Percentiles rank a stretch among this genome's conserved stretches.
Evolutionary conservation across 2,329 filamentous ascomycete genomes (phyloP).

Genomic region (Neopestalotiopsis clavispora): DNA sequence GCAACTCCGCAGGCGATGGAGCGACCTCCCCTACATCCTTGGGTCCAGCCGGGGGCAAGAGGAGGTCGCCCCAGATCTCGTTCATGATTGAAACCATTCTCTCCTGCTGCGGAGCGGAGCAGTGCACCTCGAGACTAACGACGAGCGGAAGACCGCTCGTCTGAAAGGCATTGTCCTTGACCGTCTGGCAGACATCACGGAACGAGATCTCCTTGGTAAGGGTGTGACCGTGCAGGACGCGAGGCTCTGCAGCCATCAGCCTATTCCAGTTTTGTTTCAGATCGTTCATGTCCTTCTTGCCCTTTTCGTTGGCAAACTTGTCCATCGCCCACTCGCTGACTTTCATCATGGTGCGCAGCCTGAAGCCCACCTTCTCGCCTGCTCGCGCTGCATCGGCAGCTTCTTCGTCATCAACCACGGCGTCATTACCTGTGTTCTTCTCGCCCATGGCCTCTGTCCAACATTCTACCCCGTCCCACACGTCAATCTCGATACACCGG

Average conservation of each 20-base stretch:
- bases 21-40: slow-evolving; percentile 56
- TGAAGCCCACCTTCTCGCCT: slow-evolving; percentile 66
- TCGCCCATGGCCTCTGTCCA: slow-evolving; percentile 69
- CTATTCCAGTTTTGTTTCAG: slow-evolving; percentile 14
- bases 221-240: slow-evolving; percentile 87
- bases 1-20: slow-evolving; percentile 72
- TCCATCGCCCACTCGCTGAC: slow-evolving; percentile 48
- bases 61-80: slow-evolving; percentile 76
- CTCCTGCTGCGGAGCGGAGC: slow-evolving; percentile 77
- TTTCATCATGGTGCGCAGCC: slow-evolving; percentile 67
- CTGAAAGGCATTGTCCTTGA: slow-evolving; percentile 78
- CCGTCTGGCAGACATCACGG: slow-evolving; percentile 80
- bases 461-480: slow-evolving; percentile 87
- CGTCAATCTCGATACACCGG: slow-evolving; percentile 91
- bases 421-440: slow-evolving; percentile 56
- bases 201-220: slow-evolving; percentile 89
- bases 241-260: slow-evolving; percentile 63
- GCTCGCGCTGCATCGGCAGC: slow-evolving; percentile 49
- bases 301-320: slow-evolving; percentile 24
- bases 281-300: not conserved
- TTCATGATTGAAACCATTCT: slow-evolving; percentile 93
- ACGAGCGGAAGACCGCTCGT: slow-evolving; percentile 84
- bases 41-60: slow-evolving; percentile 63
- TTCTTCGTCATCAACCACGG: slow-evolving; percentile 31
- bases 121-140: slow-evolving; percentile 92